Conservation (phyloP, 2,329 filamentous ascomycete species). For the Colletotrichum chrysophilum region DNA sequence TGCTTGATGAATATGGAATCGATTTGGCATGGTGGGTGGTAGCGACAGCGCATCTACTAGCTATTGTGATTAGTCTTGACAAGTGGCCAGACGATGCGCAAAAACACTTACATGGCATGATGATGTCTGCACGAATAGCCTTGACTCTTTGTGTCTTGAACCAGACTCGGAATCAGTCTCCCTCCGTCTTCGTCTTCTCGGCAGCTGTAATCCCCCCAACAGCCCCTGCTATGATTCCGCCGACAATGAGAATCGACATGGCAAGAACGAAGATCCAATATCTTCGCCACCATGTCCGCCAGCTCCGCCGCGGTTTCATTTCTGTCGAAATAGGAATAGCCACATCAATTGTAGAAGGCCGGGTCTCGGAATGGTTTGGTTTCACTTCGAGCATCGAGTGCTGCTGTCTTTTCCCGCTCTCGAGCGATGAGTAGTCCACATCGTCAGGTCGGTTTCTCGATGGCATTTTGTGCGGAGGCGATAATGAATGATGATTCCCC, state of each 20-base stretch:
- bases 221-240: slow-evolving; percentile 12
- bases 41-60: background rate
- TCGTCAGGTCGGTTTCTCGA: background rate
- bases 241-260: slow-evolving; percentile 5
- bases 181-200: background rate
- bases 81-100: background rate
- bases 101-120: background rate
- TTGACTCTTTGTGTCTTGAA: background rate
- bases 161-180: background rate
- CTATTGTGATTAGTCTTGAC: background rate
- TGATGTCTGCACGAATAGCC: background rate
- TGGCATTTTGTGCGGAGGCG: background rate
- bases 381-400: background rate
- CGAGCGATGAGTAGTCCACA: background rate
- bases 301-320: background rate
- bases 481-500: background rate
- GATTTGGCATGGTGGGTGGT: background rate
- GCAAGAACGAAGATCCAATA: slow-evolving; percentile 16
- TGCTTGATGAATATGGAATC: background rate
- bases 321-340: slow-evolving; percentile 4
- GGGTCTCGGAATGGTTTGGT: background rate
- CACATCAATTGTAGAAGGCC: slow-evolving; percentile 1
- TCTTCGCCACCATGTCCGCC: background rate
- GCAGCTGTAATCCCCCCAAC: slow-evolving; percentile 4
- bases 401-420: background rate